Percentiles rank a stretch among this genome's conserved stretches.
phyloP scores from a whole-genome alignment of 2,329 filamentous ascomycete genomes.

The Colletotrichum agaves region DNA sequence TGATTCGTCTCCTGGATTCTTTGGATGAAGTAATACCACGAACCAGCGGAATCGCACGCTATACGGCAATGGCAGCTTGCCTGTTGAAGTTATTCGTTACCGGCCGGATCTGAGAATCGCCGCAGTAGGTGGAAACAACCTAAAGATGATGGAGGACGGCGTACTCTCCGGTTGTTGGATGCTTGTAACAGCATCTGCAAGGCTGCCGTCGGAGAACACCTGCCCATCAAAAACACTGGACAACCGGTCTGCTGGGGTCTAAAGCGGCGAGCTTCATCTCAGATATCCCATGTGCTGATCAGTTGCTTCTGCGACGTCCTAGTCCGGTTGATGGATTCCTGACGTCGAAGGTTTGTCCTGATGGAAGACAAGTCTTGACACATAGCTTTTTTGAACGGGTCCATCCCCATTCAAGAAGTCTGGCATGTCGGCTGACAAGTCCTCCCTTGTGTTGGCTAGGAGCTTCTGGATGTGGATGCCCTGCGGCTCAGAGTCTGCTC shows the following conservation, averaged over 20 bases:
- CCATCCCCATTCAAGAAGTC: neutral
- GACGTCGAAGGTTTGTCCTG: neutral
- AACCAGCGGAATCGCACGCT: neutral
- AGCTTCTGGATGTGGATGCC: no score
- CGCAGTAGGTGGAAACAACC: neutral
- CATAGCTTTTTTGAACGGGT: neutral
- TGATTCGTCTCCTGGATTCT: neutral
- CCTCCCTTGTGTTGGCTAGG: no score
- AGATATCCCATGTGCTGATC: neutral
- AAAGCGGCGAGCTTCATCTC: slow-evolving; percentile 10
- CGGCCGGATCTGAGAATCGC: neutral
- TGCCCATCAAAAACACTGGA: slow-evolving; percentile 1
- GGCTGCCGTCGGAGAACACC: slow-evolving; percentile 18
- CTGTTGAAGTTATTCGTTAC: neutral
- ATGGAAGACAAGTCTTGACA: neutral
- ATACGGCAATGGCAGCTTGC: neutral
- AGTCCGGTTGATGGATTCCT: neutral
- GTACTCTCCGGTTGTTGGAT: neutral
- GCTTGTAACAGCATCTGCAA: slow-evolving; percentile 22
- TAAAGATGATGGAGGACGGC: slow-evolving; percentile 1
- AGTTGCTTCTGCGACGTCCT: neutral
- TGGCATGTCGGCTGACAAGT: neutral
- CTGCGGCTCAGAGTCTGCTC: no score
- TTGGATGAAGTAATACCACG: neutral
- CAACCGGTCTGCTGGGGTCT: neutral